Evolutionary conservation across 2,329 filamentous ascomycete genomes (phyloP).

Genomic region (Paraconiothyrium brasiliense): DNA sequence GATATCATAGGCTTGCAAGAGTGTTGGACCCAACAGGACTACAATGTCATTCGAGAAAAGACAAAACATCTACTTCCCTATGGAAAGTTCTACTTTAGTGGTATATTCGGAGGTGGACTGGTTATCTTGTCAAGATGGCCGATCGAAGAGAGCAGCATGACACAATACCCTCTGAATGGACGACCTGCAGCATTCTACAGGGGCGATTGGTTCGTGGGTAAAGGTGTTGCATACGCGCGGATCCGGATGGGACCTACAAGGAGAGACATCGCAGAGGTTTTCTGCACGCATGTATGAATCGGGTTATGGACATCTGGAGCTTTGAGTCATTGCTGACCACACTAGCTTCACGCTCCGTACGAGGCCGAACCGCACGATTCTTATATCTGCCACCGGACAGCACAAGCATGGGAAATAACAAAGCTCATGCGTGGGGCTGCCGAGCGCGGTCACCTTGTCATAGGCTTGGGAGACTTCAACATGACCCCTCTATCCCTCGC

Average conservation of each 20-base stretch:
- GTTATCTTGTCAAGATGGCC: conserved; percentile 93
- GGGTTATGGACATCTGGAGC: not conserved
- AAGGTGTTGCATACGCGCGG: conserved; percentile 85
- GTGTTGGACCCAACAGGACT: conserved; percentile 90
- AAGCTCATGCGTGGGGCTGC: conserved; percentile 86
- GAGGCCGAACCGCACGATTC: conserved; percentile 80
- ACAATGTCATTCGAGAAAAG: conserved; percentile 76
- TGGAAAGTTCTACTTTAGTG: conserved; percentile 91
- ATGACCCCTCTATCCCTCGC: conserved; percentile 89
- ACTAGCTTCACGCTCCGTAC: conserved; percentile 81
- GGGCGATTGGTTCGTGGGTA: conserved; percentile 96
- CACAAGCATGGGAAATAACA: conserved; percentile 94
- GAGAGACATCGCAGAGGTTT: conserved; percentile 82
- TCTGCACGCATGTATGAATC: conserved; percentile 79
- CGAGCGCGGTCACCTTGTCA: conserved; percentile 81
- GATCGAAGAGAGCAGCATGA: conserved; percentile 88
- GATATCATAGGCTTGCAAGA: conserved; percentile 95
- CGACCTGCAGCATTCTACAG: conserved; percentile 92
- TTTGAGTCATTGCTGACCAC: conserved; percentile 46
- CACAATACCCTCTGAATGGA: conserved; percentile 88
- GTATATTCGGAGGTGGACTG: conserved; percentile 87
- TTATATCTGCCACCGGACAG: conserved; percentile 88
- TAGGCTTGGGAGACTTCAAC: conserved; percentile 94
- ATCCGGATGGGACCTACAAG: conserved; percentile 73
- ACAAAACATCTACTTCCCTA: conserved; percentile 81